Evolutionary conservation across 2,329 filamentous ascomycete species (phyloP).

Genomic region (Elsinoe arachidis): DNA sequence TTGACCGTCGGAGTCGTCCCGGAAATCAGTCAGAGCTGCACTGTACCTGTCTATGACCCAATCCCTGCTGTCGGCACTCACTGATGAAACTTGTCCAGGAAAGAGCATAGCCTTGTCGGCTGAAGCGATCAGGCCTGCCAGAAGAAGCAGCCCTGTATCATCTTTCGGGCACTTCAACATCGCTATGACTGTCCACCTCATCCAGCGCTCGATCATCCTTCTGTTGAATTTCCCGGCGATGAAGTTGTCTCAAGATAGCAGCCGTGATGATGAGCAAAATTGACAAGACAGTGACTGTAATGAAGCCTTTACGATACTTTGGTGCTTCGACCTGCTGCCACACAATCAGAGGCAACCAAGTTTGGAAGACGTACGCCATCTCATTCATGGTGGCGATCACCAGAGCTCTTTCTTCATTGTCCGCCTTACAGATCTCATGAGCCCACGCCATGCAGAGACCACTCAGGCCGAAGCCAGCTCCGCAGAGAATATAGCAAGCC

Average conservation of each 20-base stretch:
- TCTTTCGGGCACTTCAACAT: too few species aligned
- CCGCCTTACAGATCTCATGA: slow-evolving; percentile 46
- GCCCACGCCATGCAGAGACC: slow-evolving; percentile 47
- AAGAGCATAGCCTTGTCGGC: too few species aligned
- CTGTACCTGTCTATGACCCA: too few species aligned
- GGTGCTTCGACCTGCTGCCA: slow-evolving; percentile 59
- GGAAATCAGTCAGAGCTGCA: too few species aligned
- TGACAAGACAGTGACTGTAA: slow-evolving; percentile 45
- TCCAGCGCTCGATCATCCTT: neutral
- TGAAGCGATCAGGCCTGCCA: too few species aligned
- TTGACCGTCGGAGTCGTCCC: too few species aligned
- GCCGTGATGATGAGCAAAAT: slow-evolving; percentile 43
- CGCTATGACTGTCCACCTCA: neutral
- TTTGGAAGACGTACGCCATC: slow-evolving; percentile 60
- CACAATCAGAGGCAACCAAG: slow-evolving; percentile 58
- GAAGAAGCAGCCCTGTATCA: too few species aligned
- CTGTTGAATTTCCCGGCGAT: slow-evolving; percentile 20
- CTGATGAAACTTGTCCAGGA: too few species aligned
- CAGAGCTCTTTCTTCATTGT: slow-evolving; percentile 58
- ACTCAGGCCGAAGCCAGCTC: slow-evolving; percentile 39
- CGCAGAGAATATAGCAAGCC: slow-evolving; percentile 51
- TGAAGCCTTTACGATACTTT: slow-evolving; percentile 51
- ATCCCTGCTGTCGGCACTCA: too few species aligned
- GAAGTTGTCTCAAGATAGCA: slow-evolving; percentile 40
- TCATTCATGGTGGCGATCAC: slow-evolving; percentile 60